A percentile compares a stretch with the other conserved stretches of the same genome.
These are phyloP conservation scores for Cyclotella kingstonii DNA, from an alignment of 108 stramenopile species.

Conservation along the genomic window DNA sequence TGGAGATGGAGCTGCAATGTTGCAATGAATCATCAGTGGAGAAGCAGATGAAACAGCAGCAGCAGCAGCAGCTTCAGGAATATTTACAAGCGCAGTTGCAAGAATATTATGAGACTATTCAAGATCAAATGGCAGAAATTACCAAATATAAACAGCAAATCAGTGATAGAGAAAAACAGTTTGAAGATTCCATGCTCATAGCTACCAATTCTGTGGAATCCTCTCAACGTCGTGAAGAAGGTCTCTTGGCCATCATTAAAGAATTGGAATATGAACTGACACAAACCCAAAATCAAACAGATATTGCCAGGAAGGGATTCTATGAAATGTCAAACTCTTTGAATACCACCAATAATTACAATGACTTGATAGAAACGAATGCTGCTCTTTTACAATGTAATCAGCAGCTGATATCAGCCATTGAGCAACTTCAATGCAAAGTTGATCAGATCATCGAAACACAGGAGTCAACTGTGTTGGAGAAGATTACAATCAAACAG, in stretches of 20 bases:
- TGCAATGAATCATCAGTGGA: background rate
- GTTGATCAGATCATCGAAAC: too few species aligned
- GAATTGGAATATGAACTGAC: constrained; percentile 34
- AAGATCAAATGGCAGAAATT: constrained; percentile 15
- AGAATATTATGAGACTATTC: constrained; percentile 33
- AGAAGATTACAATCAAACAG: too few species aligned
- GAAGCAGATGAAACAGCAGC: background rate
- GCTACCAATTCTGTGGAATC: constrained; percentile 39
- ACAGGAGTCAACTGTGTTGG: too few species aligned
- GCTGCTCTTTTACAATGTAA: too few species aligned
- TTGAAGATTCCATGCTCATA: constrained; percentile 34
- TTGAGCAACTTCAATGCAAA: too few species aligned
- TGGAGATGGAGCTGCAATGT: constrained; percentile 4
- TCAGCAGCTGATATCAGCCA: too few species aligned
- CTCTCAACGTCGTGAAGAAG: constrained; percentile 22
- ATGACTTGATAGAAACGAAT: too few species aligned
- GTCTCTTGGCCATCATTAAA: constrained; percentile 24
- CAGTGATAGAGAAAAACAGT: background rate
- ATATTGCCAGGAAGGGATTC: background rate
- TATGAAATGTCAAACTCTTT: background rate
- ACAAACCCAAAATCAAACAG: background rate
- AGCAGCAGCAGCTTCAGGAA: constrained; percentile 25
- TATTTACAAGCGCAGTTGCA: constrained; percentile 23
- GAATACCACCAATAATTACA: background rate
- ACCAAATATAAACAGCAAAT: constrained; percentile 8